Conservation (phyloP, 1,139 yeast genomes). For the Spathaspora jeffriesii region DNA sequence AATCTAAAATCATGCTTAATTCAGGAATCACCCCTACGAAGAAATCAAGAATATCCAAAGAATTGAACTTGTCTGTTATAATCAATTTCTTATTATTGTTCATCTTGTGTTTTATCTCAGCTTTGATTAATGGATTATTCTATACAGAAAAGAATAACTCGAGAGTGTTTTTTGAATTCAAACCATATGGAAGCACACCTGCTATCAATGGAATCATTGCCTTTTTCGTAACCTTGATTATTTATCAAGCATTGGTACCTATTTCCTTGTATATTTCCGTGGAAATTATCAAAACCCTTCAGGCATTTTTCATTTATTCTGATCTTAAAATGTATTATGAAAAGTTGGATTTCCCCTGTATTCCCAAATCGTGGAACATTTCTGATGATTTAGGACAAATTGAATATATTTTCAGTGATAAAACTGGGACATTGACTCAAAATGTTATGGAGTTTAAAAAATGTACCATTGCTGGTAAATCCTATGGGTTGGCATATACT, state of each 20-base stretch:
- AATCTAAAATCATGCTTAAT: slow-evolving; percentile 90
- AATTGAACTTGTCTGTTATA: slow-evolving; percentile 78
- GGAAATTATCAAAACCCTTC: slow-evolving; percentile 92
- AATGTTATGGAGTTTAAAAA: slow-evolving; percentile 97
- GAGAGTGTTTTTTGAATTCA: slow-evolving; percentile 66
- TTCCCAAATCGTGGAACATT: slow-evolving; percentile 96
- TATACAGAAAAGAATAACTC: slow-evolving; percentile 57
- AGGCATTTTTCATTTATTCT: slow-evolving; percentile 90
- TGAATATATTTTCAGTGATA: slow-evolving; percentile 94
- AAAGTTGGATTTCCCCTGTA: slow-evolving; percentile 87
- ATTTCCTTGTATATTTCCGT: slow-evolving; percentile 93
- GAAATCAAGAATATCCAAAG: slow-evolving; percentile 77
- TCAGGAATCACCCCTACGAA: slow-evolving; percentile 94
- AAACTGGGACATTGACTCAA: slow-evolving; percentile 96
- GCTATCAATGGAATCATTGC: slow-evolving; percentile 82
- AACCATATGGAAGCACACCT: slow-evolving; percentile 49
- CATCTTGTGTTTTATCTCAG: slow-evolving; percentile 79
- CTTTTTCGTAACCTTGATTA: slow-evolving; percentile 86
- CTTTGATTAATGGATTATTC: slow-evolving; percentile 77
- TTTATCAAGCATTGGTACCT: slow-evolving; percentile 91
- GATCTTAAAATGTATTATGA: slow-evolving; percentile 88
- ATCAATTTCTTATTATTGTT: slow-evolving; percentile 78
- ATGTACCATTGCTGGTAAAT: slow-evolving; percentile 83
- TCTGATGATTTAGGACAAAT: slow-evolving; percentile 98
- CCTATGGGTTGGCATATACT: slow-evolving; percentile 93